Base-by-base conservation (phyloP, 345 rosid genomes). In the Chamaenerion angustifolium region DNA sequence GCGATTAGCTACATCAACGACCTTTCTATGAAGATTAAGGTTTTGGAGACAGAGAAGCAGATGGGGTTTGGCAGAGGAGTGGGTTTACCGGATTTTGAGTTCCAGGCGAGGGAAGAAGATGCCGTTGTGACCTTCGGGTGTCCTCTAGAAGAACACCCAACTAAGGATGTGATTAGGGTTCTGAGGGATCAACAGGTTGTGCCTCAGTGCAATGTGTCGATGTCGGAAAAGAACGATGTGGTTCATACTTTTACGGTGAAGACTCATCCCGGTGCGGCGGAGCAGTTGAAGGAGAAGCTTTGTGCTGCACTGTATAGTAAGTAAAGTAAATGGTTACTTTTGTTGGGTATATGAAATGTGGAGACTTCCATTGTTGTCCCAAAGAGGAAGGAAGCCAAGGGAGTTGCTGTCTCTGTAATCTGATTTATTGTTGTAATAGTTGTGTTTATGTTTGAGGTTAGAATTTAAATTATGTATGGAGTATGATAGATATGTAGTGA, bases 221-320 rank as follows among this genome's bases (percentile, higher is more conserved):
- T 76, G 35, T 56, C 74, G 23, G 96, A 80, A 40, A 58, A 71
- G 37, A 77, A 68, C 15, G 78, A 75, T 62, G 77, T 92, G 48
- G 68, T 80, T 60, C 96, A 92, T 65, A 79, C 88, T 4, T 84
- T 92, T 70, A 75, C 82, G 2, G 42, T 87, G 56, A 69, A 64
- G 43, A 73, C 95, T 40, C 86, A 68, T 46, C 65, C 66, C 57
- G 94, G 90, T 42, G 78, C 67, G 54, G 86, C 94, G 2, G 94
- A 80, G 67, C 89, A 83, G 63, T 58, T 92, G 65, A 92, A 81
- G 72, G 85, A 86, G 64, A 78, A 83, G 79, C 84, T 92, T 40
- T 58, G 69, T 42, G 74, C 82, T 6, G 74, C 83, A 43, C 59
- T 92, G 0, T 31, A 31, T 8, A 31, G 37, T 31, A 31, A 31